A percentile compares a stretch with the other conserved stretches of the same genome.
Evolutionary conservation across 129 eudicot species (phyloP).

Genomic region (Lactuca sativa): DNA sequence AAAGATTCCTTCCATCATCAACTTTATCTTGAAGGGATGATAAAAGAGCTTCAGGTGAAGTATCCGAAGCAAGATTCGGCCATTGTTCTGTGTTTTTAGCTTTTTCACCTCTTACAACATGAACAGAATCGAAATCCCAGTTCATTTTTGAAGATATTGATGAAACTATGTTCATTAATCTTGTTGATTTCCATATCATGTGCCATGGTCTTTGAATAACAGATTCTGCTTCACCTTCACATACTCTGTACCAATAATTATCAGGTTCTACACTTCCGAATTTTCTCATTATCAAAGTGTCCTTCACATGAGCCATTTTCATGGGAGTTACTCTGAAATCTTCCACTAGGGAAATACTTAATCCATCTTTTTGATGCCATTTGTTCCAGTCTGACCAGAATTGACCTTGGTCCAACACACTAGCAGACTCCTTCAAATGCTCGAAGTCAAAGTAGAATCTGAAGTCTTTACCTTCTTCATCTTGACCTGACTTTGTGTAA

Average conservation of each 20-base stretch:
- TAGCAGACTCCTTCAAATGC: slow-evolving; percentile 73
- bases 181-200: slow-evolving; percentile 76
- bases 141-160: slow-evolving; percentile 70
- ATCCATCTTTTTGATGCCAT: slow-evolving; percentile 62
- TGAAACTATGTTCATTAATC: slow-evolving; percentile 78
- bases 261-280: slow-evolving; percentile 88
- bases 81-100: slow-evolving; percentile 64
- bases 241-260: slow-evolving; percentile 90
- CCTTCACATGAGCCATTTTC: slow-evolving; percentile 60
- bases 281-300: slow-evolving; percentile 75
- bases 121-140: slow-evolving; percentile 95
- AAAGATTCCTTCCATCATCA: slow-evolving; percentile 70
- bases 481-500: slow-evolving; percentile 66
- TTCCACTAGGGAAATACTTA: slow-evolving; percentile 66
- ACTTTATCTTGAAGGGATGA: slow-evolving; percentile 59
- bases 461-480: slow-evolving; percentile 94
- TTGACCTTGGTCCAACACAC: slow-evolving; percentile 67
- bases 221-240: slow-evolving; percentile 87
- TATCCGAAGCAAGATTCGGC: slow-evolving; percentile 79
- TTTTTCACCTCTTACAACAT: slow-evolving; percentile 83
- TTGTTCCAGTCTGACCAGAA: slow-evolving; percentile 81
- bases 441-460: slow-evolving; percentile 86
- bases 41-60: slow-evolving; percentile 75
- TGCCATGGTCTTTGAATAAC: slow-evolving; percentile 84
- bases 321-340: slow-evolving; percentile 62